phyloP scores from a whole-genome alignment of 2,329 filamentous ascomycete species.

The Aureobasidium subglaciale region DNA sequence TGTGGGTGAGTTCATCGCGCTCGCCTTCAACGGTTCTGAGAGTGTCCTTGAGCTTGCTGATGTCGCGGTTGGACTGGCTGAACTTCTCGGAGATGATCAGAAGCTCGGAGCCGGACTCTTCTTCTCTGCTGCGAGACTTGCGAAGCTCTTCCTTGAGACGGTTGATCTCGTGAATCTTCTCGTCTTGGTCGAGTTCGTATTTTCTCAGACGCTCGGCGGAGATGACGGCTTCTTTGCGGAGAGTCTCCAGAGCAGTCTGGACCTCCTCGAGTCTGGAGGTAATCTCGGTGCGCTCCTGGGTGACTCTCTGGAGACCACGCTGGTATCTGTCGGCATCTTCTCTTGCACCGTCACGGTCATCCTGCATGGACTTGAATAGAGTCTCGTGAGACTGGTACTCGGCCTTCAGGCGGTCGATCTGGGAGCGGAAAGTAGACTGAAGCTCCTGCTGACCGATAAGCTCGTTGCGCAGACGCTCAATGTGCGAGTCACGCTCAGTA shows the following conservation, averaged over 20 bases:
- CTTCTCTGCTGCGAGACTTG: constrained; percentile 20
- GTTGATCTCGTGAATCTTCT: constrained; percentile 24
- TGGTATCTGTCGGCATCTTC: constrained; percentile 25
- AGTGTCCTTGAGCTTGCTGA: constrained; percentile 22
- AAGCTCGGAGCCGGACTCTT: constrained; percentile 23
- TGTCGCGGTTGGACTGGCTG: constrained; percentile 22
- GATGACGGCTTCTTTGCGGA: constrained; percentile 23
- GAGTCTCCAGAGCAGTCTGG: constrained; percentile 20
- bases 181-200: constrained; percentile 24
- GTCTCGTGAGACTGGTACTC: constrained; percentile 22
- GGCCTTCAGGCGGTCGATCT: constrained; percentile 22
- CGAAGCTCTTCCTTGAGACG: constrained; percentile 25
- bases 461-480: constrained; percentile 23
- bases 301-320: constrained; percentile 22
- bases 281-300: constrained; percentile 25
- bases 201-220: constrained; percentile 23
- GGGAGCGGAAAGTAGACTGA: constrained; percentile 20
- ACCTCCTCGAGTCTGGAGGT: constrained; percentile 23
- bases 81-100: constrained; percentile 22
- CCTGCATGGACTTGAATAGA: constrained; percentile 20
- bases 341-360: constrained; percentile 23
- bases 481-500: constrained; percentile 24
- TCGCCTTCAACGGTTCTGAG: constrained; percentile 24
- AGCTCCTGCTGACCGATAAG: constrained; percentile 21
- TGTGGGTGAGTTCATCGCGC: constrained; percentile 25